A percentile compares a stretch with the other conserved stretches of the same genome.
Conservation (phyloP, 345 rosid species). For the Triadica sebifera region DNA sequence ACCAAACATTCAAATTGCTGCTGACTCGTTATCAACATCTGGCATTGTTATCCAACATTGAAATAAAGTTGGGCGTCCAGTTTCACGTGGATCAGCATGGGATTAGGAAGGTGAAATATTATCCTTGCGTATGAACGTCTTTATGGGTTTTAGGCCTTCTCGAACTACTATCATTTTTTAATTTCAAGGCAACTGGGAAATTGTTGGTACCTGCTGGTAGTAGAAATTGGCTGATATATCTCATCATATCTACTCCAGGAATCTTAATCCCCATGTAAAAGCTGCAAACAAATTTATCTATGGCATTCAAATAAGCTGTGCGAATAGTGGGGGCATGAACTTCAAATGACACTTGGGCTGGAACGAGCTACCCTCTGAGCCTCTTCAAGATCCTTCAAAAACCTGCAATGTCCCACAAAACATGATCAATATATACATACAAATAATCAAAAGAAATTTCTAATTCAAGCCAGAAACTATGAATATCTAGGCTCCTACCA, state of each 20-base stretch:
- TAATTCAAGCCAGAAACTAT: background rate
- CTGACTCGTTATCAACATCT: background rate
- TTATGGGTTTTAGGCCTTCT: background rate
- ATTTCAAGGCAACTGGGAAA: background rate
- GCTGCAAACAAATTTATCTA: constrained; percentile 19
- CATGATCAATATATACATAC: background rate
- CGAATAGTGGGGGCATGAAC: background rate
- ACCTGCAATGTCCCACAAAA: constrained; percentile 41
- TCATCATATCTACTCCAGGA: no score
- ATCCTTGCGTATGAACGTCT: background rate
- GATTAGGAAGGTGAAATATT: background rate
- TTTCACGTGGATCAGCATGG: background rate
- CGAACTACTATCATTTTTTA: background rate
- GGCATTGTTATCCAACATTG: background rate
- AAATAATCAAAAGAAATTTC: background rate
- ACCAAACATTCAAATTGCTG: background rate
- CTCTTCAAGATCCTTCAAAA: constrained; percentile 79
- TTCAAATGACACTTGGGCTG: constrained; percentile 53
- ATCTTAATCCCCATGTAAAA: constrained; percentile 1
- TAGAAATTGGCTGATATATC: no score
- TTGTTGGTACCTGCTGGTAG: background rate
- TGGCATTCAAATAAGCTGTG: constrained; percentile 15
- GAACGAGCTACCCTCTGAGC: constrained; percentile 68
- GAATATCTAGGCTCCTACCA: background rate
- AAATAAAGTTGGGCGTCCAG: background rate